Evolutionary conservation across 192 early-diverging fungal species (phyloP), one percentile per base, ranked within the genome.

Genomic region (Jimgerdemannia lactiflua): DNA sequence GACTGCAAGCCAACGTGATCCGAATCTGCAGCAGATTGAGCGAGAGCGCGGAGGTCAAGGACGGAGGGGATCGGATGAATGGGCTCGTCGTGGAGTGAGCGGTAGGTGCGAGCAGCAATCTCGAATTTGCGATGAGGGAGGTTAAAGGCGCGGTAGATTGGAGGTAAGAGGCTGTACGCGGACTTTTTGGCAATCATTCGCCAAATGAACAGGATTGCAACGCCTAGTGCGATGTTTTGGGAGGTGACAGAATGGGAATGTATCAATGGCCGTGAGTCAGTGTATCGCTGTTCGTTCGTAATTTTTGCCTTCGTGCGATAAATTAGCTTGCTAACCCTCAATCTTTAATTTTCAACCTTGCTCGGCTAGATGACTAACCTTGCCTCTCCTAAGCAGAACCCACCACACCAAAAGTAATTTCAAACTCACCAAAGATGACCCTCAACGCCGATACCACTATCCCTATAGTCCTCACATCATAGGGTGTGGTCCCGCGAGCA

Each of bases 191-290:
- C 80, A 20, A 77, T 76, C 59, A 87, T 71, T 65, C 87, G 78
- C 87, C 87, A 89, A 2, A 85, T 70, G 80, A 89, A 89, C 44
- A 89, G 64, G 1, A 82, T 81, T 18, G 78, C 78, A 9, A 89
- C 86, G 3, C 87, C 87, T 79, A 82, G 69, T 65, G 44, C 7
- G 63, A 59, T 63, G 7, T 19, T 39, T 39, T 72, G 42, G 39
- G 7, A 42, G 20, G n/a, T 8, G 63, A 72, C n/a, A 72, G 39
- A 14, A 39, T 39, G 39, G 8, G 39, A 54, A n/a, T 14, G 19
- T 65, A 65, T 18, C 14, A 1, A 65, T 65, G 64, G 64, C 29
- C 29, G 29, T 29, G 29, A 29, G 29, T 29, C 29, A 29, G 29
- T 29, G 29, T 29, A 29, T 29, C 29, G 29, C 29, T 29, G 29